Conservation (phyloP, 805 yeast genomes). For the Candida tammaniensis region DNA sequence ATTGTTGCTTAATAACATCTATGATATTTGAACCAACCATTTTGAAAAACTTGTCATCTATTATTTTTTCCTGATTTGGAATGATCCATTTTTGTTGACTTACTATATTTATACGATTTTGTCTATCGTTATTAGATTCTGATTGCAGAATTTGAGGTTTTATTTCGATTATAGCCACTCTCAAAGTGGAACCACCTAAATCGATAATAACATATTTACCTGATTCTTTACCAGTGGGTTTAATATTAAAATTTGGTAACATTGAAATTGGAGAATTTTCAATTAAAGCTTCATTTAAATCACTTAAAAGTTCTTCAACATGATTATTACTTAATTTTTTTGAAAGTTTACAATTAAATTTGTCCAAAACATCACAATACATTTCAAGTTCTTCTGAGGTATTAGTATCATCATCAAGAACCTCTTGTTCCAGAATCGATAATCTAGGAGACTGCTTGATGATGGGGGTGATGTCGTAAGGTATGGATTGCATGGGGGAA, state of each 20-base stretch:
- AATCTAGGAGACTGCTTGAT: background rate
- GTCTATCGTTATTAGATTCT: conserved; percentile 11
- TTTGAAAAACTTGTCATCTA: conserved; percentile 42
- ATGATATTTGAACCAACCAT: conserved; percentile 35
- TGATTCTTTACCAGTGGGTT: conserved; percentile 33
- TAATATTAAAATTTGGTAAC: conserved; percentile 39
- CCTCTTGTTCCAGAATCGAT: conserved; percentile 1
- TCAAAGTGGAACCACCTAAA: conserved; percentile 55
- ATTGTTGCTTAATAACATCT: conserved; percentile 11
- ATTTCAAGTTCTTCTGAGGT: conserved; percentile 6
- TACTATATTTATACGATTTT: conserved; percentile 24
- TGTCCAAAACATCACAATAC: conserved; percentile 4
- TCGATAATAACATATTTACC: conserved; percentile 49
- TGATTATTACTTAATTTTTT: conserved; percentile 11
- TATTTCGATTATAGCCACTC: conserved; percentile 40
- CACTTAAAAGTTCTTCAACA: conserved; percentile 19
- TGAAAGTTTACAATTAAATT: conserved; percentile 8
- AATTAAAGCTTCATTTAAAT: conserved; percentile 28
- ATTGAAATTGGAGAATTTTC: conserved; percentile 29
- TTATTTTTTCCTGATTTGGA: conserved; percentile 33
- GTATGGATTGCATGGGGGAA: background rate
- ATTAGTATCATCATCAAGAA: conserved; percentile 6
- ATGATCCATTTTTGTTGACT: conserved; percentile 38
- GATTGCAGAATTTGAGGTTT: conserved; percentile 9
- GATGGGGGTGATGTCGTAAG: background rate